Evolutionary conservation across 2,329 filamentous ascomycete species (phyloP).

Genomic region (Diaporthe helianthi): DNA sequence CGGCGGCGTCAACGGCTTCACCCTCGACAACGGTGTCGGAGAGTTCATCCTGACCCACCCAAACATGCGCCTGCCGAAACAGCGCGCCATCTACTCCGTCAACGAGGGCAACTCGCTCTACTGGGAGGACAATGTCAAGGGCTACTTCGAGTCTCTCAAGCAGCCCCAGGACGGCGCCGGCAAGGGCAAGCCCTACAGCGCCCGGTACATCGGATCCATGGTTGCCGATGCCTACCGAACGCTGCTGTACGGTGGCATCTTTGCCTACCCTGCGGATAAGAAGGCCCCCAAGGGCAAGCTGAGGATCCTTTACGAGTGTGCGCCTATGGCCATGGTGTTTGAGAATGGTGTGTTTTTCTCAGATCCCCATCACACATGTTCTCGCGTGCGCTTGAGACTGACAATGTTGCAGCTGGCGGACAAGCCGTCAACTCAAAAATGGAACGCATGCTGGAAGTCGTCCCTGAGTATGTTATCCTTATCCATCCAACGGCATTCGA

Average conservation of each 20-base stretch:
- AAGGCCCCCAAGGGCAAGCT: slow-evolving; percentile 99
- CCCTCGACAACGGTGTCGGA: slow-evolving; percentile 92
- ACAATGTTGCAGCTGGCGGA: slow-evolving; percentile 75
- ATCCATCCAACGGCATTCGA: too few species aligned
- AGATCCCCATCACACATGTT: neutral
- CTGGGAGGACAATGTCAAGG: slow-evolving; percentile 88
- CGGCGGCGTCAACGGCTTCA: slow-evolving; percentile 94
- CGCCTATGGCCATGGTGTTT: slow-evolving; percentile 98
- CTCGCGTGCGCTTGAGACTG: neutral
- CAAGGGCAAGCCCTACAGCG: slow-evolving; percentile 93
- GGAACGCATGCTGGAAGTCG: slow-evolving; percentile 86
- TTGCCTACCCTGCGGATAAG: slow-evolving; percentile 96
- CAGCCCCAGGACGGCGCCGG: slow-evolving; percentile 69
- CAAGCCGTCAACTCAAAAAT: slow-evolving; percentile 92
- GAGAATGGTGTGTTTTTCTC: slow-evolving; percentile 79
- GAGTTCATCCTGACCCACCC: slow-evolving; percentile 99
- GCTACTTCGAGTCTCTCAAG: slow-evolving; percentile 91
- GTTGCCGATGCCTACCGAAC: slow-evolving; percentile 98
- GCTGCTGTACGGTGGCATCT: slow-evolving; percentile 92
- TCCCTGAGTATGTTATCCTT: slow-evolving; percentile 64
- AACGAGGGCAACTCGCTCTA: slow-evolving; percentile 98
- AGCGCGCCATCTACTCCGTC: slow-evolving; percentile 90
- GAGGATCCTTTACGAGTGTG: slow-evolving; percentile 96
- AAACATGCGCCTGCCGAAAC: slow-evolving; percentile 84
- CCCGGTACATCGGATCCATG: slow-evolving; percentile 97